A percentile compares a stretch with the other conserved stretches of the same genome.
These are phyloP conservation scores for Euphorbia pulcherrima DNA, from an alignment of 345 rosid genomes.

Conservation along the genomic window DNA sequence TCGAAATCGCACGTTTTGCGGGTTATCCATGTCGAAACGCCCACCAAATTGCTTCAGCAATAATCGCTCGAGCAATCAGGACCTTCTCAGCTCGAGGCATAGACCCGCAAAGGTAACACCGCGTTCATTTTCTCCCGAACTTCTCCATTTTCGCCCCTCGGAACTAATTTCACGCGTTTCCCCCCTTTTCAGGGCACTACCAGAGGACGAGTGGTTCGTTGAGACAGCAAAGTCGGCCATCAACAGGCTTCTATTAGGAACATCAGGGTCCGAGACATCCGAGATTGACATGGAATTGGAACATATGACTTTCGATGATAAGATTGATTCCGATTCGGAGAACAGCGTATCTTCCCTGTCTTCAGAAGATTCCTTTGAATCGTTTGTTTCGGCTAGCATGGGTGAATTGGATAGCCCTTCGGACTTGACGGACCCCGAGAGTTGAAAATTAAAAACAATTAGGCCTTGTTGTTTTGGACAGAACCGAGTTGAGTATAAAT, in stretches of 20 bases:
- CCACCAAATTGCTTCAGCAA: conserved; percentile 80
- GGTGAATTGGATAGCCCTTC: conserved; percentile 84
- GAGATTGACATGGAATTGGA: conserved; percentile 68
- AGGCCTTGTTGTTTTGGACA: too few relatives aligned
- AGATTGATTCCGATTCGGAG: conserved; percentile 45
- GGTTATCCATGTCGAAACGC: conserved; percentile 82
- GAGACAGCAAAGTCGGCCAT: conserved; percentile 89
- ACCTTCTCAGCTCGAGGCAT: conserved; percentile 77
- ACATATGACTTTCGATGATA: conserved; percentile 47
- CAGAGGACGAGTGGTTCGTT: conserved; percentile 85
- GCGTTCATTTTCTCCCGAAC: background rate
- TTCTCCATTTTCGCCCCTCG: background rate
- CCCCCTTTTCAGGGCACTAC: conserved; percentile 48
- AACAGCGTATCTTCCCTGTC: conserved; percentile 70
- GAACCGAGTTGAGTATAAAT: too few relatives aligned
- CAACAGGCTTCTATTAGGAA: conserved; percentile 62
- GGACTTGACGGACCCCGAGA: conserved; percentile 56
- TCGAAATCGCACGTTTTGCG: conserved; percentile 93
- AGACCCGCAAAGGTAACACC: conserved; percentile 68
- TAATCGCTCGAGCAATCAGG: conserved; percentile 77
- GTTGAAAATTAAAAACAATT: conserved; percentile 35
- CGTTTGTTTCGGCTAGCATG: conserved; percentile 94
- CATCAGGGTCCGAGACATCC: conserved; percentile 76
- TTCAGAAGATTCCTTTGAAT: conserved; percentile 53
- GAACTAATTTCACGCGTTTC: conserved; percentile 10